Evolutionary conservation across 768 basidiomycete species (phyloP), one percentile per base, ranked within the genome.

Genomic region (Boletus sensibilis): DNA sequence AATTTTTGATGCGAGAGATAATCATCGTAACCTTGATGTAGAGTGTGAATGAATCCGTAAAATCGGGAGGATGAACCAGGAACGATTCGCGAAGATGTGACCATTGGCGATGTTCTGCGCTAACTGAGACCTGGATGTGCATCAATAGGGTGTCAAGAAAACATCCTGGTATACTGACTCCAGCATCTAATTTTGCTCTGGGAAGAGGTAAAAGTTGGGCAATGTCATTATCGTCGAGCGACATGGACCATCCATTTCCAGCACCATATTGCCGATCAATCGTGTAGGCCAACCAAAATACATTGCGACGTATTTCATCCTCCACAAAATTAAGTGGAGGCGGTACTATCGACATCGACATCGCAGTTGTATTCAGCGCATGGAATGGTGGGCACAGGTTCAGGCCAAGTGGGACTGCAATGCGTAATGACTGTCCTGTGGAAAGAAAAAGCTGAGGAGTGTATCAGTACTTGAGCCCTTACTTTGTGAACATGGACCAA

Each of bases 281-380:
- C 7, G 84, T 78, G 66, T 90, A 90, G 10, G 86, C 83, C 44
- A 87, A 64, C 83, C 88, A 92, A 63, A 90, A 89, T 1, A 82
- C 76, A 62, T 90, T 90, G 52, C 88, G 77, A 48, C 90, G 78
- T 39, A 75, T 82, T 68, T 90, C 90, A 34, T 87, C 86, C 67
- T 90, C 89, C 8, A 85, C 73, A 2, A 82, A 79, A 33, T 79
- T 84, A 42, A 76, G 75, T n/a, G 87, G 82, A 4, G 82, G 76
- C 0, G 79, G 75, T 16, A 90, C 66, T 50, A 90, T 79, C 8
- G 86, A 82, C n/a, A 82, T 72, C 0, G 83, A 77, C 37, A 83
- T 75, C 31, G 78, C 75, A 2, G 78, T 76, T 46, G 83, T 82
- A n/a, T 84, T 76, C 50, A 89, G 83, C 0, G 83, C 80, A 64